A percentile compares a stretch with the other conserved stretches of the same genome.
These are phyloP conservation scores for Solanum hybrid DNA, from an alignment of 305 asterid genomes.

Conservation along the genomic window DNA sequence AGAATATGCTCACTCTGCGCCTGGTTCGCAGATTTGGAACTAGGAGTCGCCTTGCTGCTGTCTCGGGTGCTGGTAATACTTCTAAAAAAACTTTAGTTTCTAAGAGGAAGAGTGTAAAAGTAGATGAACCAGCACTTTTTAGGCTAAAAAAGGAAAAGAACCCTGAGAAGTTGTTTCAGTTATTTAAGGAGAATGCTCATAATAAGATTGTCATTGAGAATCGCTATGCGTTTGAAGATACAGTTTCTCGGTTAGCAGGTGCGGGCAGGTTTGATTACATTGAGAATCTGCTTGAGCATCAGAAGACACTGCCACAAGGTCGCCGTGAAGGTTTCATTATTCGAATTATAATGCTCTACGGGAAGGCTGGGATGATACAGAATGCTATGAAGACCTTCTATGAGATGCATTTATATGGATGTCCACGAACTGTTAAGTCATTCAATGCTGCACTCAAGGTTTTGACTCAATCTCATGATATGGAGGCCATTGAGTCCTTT, in stretches of 20 bases:
- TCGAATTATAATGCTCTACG: slow-evolving; percentile 66
- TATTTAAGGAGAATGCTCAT: slow-evolving; percentile 64
- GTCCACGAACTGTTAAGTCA: slow-evolving; percentile 62
- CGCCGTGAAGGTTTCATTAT: slow-evolving; percentile 73
- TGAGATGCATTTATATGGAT: slow-evolving; percentile 67
- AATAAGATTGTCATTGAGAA: slow-evolving; percentile 59
- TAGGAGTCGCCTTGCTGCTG: slow-evolving; percentile 12
- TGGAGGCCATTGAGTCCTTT: slow-evolving; percentile 41
- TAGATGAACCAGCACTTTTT: slow-evolving; percentile 59
- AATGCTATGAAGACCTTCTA: slow-evolving; percentile 57
- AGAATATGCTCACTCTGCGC: slow-evolving; percentile 65
- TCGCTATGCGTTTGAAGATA: slow-evolving; percentile 62
- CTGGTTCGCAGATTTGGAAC: slow-evolving; percentile 63
- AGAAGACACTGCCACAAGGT: slow-evolving; percentile 76
- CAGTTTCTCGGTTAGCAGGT: slow-evolving; percentile 64
- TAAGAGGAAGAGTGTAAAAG: slow-evolving; percentile 9
- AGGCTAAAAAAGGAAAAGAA: slow-evolving; percentile 62
- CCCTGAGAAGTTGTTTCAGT: slow-evolving; percentile 52
- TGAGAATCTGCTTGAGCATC: slow-evolving; percentile 67
- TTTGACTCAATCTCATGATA: slow-evolving; percentile 47
- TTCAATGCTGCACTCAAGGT: slow-evolving; percentile 70
- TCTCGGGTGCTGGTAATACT: slow-evolving; percentile 13
- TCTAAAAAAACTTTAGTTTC: slow-evolving; percentile 4
- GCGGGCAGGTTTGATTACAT: slow-evolving; percentile 63
- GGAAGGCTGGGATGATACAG: slow-evolving; percentile 54